phyloP scores from a whole-genome alignment of 305 asterid species.

The Plantago coronopus region DNA sequence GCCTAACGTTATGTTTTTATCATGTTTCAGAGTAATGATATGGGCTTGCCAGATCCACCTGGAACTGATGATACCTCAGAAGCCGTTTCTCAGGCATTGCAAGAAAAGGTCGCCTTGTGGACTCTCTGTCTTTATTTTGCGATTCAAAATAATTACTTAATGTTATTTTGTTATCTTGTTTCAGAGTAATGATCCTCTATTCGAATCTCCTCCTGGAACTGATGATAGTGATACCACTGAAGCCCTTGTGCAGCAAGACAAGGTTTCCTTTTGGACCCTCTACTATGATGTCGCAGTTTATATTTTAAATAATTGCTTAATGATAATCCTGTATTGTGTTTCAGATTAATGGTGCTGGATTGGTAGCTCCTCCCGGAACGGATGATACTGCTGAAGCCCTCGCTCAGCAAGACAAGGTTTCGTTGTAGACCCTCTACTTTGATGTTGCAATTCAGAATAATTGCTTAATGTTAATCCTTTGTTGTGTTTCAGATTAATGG shows the following conservation, averaged over 20 bases:
- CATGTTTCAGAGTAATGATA: conserved; percentile 42
- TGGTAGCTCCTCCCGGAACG: conserved; percentile 32
- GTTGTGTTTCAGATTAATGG: conserved; percentile 41
- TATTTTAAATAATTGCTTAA: not conserved
- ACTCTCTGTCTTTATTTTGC: conserved; percentile 21
- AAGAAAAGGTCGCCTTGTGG: conserved; percentile 66
- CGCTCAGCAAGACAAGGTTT: conserved; percentile 85
- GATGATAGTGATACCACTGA: conserved; percentile 53
- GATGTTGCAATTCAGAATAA: conserved; percentile 9
- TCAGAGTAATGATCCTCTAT: conserved; percentile 41
- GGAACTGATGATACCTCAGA: conserved; percentile 51
- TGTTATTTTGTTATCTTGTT: conserved; percentile 22
- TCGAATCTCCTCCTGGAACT: conserved; percentile 33
- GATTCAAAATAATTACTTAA: not conserved
- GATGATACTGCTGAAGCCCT: conserved; percentile 55
- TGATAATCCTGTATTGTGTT: conserved; percentile 19
- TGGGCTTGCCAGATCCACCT: conserved; percentile 30
- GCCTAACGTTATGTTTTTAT: not conserved
- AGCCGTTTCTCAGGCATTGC: conserved; percentile 75
- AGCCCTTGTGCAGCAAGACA: conserved; percentile 76
- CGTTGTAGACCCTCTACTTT: conserved; percentile 18
- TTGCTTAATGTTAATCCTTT: not conserved
- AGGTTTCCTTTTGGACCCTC: conserved; percentile 46
- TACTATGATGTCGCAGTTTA: conserved; percentile 16
- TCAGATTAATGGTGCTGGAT: conserved; percentile 39